Evolutionary conservation across 495 filamentous ascomycete species (phyloP), one percentile per base, ranked within the genome.

Genomic region (Penicillium ochrochloron): DNA sequence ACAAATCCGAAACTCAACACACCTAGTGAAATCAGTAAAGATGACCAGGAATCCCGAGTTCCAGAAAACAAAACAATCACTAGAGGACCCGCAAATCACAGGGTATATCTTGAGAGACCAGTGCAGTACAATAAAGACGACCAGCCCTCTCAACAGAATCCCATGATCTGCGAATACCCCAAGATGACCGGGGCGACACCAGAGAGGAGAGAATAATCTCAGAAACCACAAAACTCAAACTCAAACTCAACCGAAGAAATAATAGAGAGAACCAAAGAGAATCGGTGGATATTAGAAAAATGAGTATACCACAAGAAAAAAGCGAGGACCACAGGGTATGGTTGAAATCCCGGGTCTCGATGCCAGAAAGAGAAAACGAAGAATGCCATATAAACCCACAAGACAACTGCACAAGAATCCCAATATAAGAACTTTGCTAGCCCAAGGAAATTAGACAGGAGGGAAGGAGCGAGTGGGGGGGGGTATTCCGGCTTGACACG

Each of bases 21-120:
- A 64, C 72, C 67, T 70, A 77, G 75, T 77, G 59, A 64, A 68
- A 75, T 77, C 75, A 76, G 62, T 70, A 27, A 77, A 77, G 75
- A 76, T 69, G 74, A 77, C 75, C 63, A 63, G 71, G 71, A 71
- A 35, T 57, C 5, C 12, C 17, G n/a, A 58, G 56, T n/a, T 31
- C 27, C 48, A 31, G 48, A 52, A 52, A 31, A 1, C 11, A 44
- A 55, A 64, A 57, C 52, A 56, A 56, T 31, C 57, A 65, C 41
- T 14, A 51, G 48, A n/a, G n/a, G 48, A 12, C 9, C 3, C 21
- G 27, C 39, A 21, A 57, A 27, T 19, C 50, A 31, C 48, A 44
- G 59, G 8, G 15, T 41, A 46, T 25, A 57, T 34, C 50, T 14
- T 3, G 44, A 55, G 52, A 54, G 34, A 63, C 66, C 72, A 76